These are phyloP conservation scores for Tephrocybe rancida DNA, from an alignment of 768 basidiomycete genomes.

Conservation along the genomic window DNA sequence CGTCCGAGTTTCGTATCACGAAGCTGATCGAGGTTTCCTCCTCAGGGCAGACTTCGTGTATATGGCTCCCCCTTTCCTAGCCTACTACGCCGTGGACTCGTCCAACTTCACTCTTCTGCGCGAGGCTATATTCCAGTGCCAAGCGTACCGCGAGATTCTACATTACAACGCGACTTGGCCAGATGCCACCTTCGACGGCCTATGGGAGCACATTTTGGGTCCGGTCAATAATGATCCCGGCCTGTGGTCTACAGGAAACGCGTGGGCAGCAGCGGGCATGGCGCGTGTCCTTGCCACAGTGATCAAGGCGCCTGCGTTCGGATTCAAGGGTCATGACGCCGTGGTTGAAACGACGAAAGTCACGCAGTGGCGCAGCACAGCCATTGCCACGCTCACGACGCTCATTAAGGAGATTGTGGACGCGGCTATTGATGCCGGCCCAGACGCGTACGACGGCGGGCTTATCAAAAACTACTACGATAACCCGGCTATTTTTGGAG, in stretches of 20 bases:
- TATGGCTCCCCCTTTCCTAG: slow-evolving; percentile 60
- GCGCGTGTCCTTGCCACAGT: slow-evolving; percentile 59
- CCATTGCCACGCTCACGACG: slow-evolving; percentile 14
- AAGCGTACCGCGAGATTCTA: slow-evolving; percentile 49
- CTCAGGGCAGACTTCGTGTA: slow-evolving; percentile 56
- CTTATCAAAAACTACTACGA: slow-evolving; percentile 22
- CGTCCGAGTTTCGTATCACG: neutral
- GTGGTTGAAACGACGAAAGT: neutral
- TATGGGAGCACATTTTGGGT: slow-evolving; percentile 39
- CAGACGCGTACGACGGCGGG: slow-evolving; percentile 11
- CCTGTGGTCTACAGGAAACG: slow-evolving; percentile 61
- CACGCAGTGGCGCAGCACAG: slow-evolving; percentile 14
- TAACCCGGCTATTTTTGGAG: slow-evolving; percentile 21
- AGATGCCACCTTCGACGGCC: slow-evolving; percentile 2
- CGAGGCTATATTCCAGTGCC: slow-evolving; percentile 48
- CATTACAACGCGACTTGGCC: slow-evolving; percentile 22
- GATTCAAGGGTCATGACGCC: too few relatives aligned
- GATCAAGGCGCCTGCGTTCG: slow-evolving; percentile 30
- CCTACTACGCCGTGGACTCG: slow-evolving; percentile 50
- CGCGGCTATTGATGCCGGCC: slow-evolving; percentile 16
- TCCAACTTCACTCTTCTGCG: slow-evolving; percentile 35
- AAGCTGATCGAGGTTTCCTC: neutral
- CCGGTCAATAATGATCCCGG: slow-evolving; percentile 39
- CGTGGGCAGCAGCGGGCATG: slow-evolving; percentile 75
- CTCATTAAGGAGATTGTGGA: slow-evolving; percentile 30